Evolutionary conservation across 108 stramenopile species (phyloP), one percentile per base, ranked within the genome.

Genomic region (Cyclotella cryptica): DNA sequence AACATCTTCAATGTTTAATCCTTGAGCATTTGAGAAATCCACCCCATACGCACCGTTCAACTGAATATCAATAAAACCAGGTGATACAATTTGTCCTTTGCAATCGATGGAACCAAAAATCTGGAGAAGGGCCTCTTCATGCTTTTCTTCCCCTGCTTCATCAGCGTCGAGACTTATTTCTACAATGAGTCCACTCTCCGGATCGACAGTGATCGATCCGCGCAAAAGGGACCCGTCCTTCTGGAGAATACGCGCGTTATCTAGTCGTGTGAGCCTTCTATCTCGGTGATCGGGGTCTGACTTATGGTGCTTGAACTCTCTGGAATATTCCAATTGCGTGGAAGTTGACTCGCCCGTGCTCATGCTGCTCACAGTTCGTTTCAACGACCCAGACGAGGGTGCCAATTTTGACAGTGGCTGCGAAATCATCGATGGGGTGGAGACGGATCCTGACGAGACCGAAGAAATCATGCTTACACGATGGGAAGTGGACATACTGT

Each of bases 1-100:
- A 19, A 87, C 53, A 42, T 83, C 73, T 18, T 81, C 58, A 1
- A 46, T 18, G 19, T 40, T 42, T 15, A 79, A 43, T n/a, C 54
- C 65, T 21, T 10, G 24, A 35, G 55, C 62, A 29, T 54, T 67
- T 10, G 85, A 88, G 54, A 85, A 88, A 51, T 87, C 86, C 5
- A 86, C 66, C 11, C 88, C 86, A 51, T 71, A 85, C 3, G 79
- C 84, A 45, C 88, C 88, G 58, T 89, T 89, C 22, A 87, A 21
- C 66, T 89, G 88, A 19, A 86, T 42, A 54, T 89, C 88, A 42
- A 89, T 87, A 62, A 78, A 85, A 9, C 88, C 88, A 12, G 86
- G 84, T 2, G 84, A 84, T 19, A 89, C 64, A 12, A 87, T 73
- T 3, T 21, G 27, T 17, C 78, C 81, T 26, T 19, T 35, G 70